Base-by-base conservation (phyloP, 148 eudicot species). In the Chenopodium album region DNA sequence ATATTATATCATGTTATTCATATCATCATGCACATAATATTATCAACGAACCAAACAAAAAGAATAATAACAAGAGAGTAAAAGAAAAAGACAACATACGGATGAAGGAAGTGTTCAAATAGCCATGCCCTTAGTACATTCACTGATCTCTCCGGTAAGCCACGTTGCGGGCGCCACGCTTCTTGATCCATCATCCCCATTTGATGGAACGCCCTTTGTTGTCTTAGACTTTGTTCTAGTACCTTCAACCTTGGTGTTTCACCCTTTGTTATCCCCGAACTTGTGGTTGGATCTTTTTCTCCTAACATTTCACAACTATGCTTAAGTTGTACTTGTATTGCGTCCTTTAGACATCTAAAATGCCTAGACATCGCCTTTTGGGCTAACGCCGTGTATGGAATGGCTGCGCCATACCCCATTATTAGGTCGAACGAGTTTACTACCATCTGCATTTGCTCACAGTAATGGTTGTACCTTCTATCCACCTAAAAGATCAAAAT, bases 151-250 rank as follows among this genome's bases (percentile, higher is more conserved):
- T 95, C 98, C 10, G 98, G 98, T 86, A 95, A 77, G 1, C 98
- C 98, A 9, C 98, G 85, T 79, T 95, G 98, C 12, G 98, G 98
- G 31, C 98, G 85, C 98, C 98, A 95, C 26, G 97, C 97, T 79
- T 93, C 97, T 83, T 93, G 97, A 7, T 95, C 97, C 93, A 95
- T 93, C 90, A 95, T 88, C 2, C 98, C 97, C 97, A 95, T 93
- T 76, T 95, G 98, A 75, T 93, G 94, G 29, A 93, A 93, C 0
- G 92, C 96, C 71, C 98, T 86, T 85, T 95, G 98, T 47, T 95
- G 97, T 79, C 98, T 90, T 3, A 93, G 78, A 79, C 92, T 93
- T 86, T 92, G 97, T 67, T 95, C 98, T 11, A 95, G 81, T 69
- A 92, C 23, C 71, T 89, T 90, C 5, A 95, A 89, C 85, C 98